A percentile compares a stretch with the other conserved stretches of the same genome.
These are phyloP conservation scores for Tolypocladium ovalisporum DNA, from an alignment of 2,329 filamentous ascomycete species.

Conservation along the genomic window DNA sequence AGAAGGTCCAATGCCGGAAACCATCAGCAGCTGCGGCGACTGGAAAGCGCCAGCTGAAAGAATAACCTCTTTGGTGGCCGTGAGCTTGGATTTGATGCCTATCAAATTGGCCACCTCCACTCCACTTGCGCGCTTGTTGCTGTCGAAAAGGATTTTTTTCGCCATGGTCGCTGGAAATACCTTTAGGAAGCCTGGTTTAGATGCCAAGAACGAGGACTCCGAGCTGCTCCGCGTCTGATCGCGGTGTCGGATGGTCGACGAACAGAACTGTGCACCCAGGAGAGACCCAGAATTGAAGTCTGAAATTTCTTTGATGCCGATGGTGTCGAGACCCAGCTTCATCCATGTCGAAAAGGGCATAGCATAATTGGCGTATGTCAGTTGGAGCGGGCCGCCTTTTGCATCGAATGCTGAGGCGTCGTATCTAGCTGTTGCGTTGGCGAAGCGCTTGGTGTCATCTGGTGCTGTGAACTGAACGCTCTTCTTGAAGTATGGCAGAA, in stretches of 20 bases:
- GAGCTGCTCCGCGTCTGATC: background rate
- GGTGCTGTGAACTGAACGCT: too few relatives aligned
- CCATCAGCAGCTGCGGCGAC: background rate
- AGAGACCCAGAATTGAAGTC: background rate
- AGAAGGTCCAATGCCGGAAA: background rate
- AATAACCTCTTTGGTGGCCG: constrained; percentile 6
- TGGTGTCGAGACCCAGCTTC: background rate
- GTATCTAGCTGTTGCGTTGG: too few relatives aligned
- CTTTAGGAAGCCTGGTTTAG: too few relatives aligned
- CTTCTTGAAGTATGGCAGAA: too few relatives aligned
- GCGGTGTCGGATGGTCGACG: background rate
- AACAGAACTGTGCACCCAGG: background rate
- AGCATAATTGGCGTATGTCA: too few relatives aligned
- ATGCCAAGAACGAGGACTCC: too few relatives aligned
- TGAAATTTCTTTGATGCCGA: background rate
- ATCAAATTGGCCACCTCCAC: too few relatives aligned
- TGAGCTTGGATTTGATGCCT: background rate
- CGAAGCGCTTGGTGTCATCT: too few relatives aligned
- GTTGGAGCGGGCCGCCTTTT: too few relatives aligned
- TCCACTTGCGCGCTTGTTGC: too few relatives aligned
- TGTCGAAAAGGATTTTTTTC: background rate
- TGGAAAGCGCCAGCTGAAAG: background rate
- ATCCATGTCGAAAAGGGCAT: background rate
- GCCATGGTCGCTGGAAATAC: background rate
- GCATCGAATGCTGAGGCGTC: too few relatives aligned